Conservation (phyloP, 306 rosid species). For the Canavalia ensiformis region DNA sequence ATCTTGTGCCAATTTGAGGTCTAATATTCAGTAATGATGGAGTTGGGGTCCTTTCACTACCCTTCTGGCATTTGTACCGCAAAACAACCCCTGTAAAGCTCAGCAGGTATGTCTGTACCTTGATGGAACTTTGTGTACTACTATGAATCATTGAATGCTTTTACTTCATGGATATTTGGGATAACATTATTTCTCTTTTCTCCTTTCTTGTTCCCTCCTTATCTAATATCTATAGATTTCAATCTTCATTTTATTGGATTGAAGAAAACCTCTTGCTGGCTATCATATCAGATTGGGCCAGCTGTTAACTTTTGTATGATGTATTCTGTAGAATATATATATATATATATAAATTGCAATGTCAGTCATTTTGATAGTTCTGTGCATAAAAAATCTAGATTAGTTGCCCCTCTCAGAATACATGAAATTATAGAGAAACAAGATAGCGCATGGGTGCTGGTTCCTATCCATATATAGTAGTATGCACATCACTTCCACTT, state of each 20-base stretch:
- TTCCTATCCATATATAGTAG: not conserved
- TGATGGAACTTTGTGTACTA: constrained; percentile 51
- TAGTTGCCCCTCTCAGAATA: not conserved
- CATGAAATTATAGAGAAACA: not conserved
- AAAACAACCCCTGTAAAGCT: constrained; percentile 40
- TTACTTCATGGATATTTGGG: constrained; percentile 49
- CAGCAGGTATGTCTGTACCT: constrained; percentile 50
- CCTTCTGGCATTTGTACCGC: constrained; percentile 51
- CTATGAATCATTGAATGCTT: constrained; percentile 48
- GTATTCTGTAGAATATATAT: not conserved
- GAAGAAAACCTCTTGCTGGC: not conserved
- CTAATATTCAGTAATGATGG: constrained; percentile 41
- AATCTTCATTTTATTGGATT: constrained; percentile 4
- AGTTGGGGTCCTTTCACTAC: constrained; percentile 39
- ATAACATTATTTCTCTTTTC: constrained; percentile 28
- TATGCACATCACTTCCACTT: not conserved
- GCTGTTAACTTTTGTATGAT: constrained; percentile 27
- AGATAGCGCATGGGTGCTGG: constrained; percentile 12
- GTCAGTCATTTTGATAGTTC: constrained; percentile 24
- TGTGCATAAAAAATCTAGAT: constrained; percentile 22
- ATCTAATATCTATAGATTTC: not conserved
- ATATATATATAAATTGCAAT: not conserved
- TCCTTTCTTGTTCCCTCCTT: constrained; percentile 25
- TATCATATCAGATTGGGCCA: constrained; percentile 34
- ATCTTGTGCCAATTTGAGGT: constrained; percentile 47